A percentile compares a stretch with the other conserved stretches of the same genome.
Conservation (phyloP, 228 moss, liverwort and hornwort genomes). For the Sphagnum magellanicum region DNA sequence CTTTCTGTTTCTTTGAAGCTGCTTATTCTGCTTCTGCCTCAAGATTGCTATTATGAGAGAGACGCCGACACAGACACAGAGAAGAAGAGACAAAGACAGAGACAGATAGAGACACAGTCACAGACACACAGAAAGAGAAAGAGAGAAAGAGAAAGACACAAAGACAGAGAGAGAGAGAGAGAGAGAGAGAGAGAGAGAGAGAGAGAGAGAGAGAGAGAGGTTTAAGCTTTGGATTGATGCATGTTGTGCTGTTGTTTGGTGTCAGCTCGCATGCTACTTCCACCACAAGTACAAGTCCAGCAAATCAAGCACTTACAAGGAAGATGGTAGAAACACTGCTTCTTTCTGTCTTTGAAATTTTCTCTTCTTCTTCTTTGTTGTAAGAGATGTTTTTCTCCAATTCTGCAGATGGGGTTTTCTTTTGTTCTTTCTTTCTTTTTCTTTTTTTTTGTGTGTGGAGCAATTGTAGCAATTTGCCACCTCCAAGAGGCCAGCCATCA, state of each 20-base stretch:
- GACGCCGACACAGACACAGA: background rate
- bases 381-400: no score
- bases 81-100: background rate
- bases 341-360: background rate
- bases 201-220: background rate
- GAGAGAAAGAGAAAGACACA: background rate
- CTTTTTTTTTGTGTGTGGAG: no score
- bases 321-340: constrained; percentile 50
- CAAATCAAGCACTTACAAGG: constrained; percentile 80
- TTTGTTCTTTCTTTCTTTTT: no score
- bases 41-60: background rate
- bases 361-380: background rate
- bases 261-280: constrained; percentile 89
- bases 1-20: background rate
- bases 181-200: background rate
- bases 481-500: no score
- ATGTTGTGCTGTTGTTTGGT: constrained; percentile 3
- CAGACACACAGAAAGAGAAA: background rate
- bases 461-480: no score
- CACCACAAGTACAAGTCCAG: constrained; percentile 72
- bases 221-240: background rate
- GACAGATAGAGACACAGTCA: background rate
- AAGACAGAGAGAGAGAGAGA: background rate
- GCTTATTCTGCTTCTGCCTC: background rate
- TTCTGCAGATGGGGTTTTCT: no score